Evolutionary conservation across 73 alveolate species (phyloP), one percentile per base, ranked within the genome.

Genomic region (Breviolum minutum): DNA sequence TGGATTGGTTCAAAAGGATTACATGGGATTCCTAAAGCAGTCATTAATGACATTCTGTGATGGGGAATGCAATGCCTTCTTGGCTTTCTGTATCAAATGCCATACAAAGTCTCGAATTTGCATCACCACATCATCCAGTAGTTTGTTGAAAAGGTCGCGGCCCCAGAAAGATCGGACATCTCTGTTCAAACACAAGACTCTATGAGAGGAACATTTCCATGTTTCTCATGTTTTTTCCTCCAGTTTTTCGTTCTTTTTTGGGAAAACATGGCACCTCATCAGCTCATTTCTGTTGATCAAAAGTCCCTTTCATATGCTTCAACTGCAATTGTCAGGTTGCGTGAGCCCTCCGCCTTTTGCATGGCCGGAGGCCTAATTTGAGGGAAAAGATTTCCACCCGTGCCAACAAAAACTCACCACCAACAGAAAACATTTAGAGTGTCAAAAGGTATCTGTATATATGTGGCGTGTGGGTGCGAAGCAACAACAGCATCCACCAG

Each of bases 341-440:
- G 77, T 9, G 97, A 73, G 80, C 97, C 97, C 22, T 92, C 97
- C 66, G 97, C 97, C 48, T 32, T 74, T 16, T 92, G 97, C 89
- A 92, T 92, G 97, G 97, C 14, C 76, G 2, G 32, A 6, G 62
- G 85, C 60, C 85, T 24, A 82, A 9, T 1, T n/a, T n/a, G 54
- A 40, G 54, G 3, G 54, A 40, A 40, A 40, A 3, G 54, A 40
- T 40, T 40, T 40, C 54, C 54, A 40, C 54, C 54, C 54, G 54
- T 40, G 54, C 54, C 54, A 40, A 40, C 0, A 40, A 40, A 40
- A 40, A 40, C 54, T 40, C 54, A 40, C 54, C 54, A 0, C 54
- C 54, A 40, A 40, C 54, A 40, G 0, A 40, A 40, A 40, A 40
- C 54, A 40, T 40, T 40, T 40, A 40, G 5, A 40, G 54, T 40